Base-by-base conservation (phyloP, 2,329 filamentous ascomycete species). In the Golovinomyces cichoracearum region DNA sequence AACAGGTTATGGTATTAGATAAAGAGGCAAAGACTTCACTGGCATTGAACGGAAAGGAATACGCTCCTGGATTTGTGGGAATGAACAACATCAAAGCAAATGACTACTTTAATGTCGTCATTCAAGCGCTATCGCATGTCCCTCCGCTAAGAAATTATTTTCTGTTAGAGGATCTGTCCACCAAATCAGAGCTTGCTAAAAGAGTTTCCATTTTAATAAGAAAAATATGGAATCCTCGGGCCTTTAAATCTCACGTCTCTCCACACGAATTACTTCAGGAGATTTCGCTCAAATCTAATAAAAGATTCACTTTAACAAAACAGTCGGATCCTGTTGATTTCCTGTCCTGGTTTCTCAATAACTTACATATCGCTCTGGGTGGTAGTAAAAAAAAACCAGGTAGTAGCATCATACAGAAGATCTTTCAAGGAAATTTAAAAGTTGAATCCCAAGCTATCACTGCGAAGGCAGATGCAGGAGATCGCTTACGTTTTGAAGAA, bases 71-170 rank as follows among this genome's bases (percentile, higher is more conserved):
- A 5, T 98, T 86, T 61, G 84, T 98, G 52, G 90, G 90, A 55
- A 92, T 98, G 83, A 98, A 98, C 71, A 98, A 98, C 65, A 94
- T 98, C 70, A 98, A 98, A 64, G 84, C 90, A 50, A 98, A 98
- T 65, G 90, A 98, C 67, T 98, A 98, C 66, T 73, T 95, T 60
- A 98, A 98, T 61, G 88, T 93, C 23, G 74, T 94, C 2, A 80
- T 93, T 45, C 90, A 98, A 63, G 80, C 86, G 5, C 71, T 98
- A 33, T 79, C 88, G 2, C 90, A 98, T 63, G 84, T 95, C 23
- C 69, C 78, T 19, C 88, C 90, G 3, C 68, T 98, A 55, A 77
- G 90, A 29, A 94, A 95, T 62, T 95, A 77, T 65, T 78, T 95
- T 61, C 76, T 98, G 58, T 73, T 95, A 1, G 83, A 93, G 60